Conservation (phyloP, 2,329 filamentous ascomycete genomes). For the Colletotrichum cereale region DNA sequence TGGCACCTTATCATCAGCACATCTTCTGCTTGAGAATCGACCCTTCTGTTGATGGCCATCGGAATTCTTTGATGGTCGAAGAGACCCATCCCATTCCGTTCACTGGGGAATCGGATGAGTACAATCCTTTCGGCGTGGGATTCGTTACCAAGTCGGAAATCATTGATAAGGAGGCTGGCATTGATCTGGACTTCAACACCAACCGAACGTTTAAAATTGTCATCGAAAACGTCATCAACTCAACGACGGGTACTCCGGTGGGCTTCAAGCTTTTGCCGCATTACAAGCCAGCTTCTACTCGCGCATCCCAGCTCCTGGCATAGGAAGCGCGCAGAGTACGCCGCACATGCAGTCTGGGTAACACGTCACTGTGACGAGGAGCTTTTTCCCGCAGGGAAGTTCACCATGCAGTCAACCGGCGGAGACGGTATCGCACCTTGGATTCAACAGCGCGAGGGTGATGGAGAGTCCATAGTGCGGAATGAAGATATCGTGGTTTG, state of each 20-base stretch:
- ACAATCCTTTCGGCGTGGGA: constrained; percentile 66
- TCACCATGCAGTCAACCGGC: constrained; percentile 61
- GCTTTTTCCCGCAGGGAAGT: constrained; percentile 56
- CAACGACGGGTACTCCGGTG: constrained; percentile 57
- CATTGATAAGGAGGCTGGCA: constrained; percentile 57
- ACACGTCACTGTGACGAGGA: constrained; percentile 59
- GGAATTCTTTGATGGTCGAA: constrained; percentile 63
- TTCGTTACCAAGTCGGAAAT: constrained; percentile 57
- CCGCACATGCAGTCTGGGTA: constrained; percentile 58
- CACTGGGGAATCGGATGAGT: constrained; percentile 30
- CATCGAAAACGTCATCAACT: constrained; percentile 58
- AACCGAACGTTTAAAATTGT: constrained; percentile 63
- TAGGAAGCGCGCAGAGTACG: constrained; percentile 57
- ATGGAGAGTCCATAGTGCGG: constrained; percentile 56
- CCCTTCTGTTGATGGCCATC: constrained; percentile 70
- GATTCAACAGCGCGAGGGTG: constrained; percentile 51
- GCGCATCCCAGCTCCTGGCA: constrained; percentile 55
- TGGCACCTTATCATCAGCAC: constrained; percentile 78
- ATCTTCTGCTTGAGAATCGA: constrained; percentile 76
- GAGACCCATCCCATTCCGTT: constrained; percentile 58
- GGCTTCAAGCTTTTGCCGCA: constrained; percentile 60
- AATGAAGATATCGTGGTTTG: constrained; percentile 69
- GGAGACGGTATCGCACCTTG: constrained; percentile 55
- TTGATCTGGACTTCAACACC: constrained; percentile 63
- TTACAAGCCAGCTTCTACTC: constrained; percentile 63